Evolutionary conservation across 768 basidiomycete species (phyloP), one percentile per base, ranked within the genome.

Genomic region (Leucocoprinus birnbaumii): DNA sequence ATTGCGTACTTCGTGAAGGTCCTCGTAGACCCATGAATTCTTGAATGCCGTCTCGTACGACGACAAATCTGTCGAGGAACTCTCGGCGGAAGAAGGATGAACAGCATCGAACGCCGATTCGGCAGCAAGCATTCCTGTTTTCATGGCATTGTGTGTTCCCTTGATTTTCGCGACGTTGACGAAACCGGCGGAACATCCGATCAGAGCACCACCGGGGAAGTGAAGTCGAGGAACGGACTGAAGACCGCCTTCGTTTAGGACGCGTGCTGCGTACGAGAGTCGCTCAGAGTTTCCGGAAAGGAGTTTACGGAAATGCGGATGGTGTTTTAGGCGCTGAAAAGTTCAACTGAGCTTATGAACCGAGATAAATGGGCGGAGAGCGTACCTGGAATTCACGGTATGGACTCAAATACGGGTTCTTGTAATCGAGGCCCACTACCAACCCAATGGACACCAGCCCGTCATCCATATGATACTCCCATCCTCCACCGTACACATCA

Each of bases 121-220:
- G 1, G 93, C 96, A 25, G 94, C 96, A 18, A 98, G 77, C 89
- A 98, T 98, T 25, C 97, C 97, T 35, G 89, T 92, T 79, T 98
- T 95, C 97, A 99, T 98, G 2, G 96, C 94, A 57, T 95, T 98
- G 67, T 98, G 97, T 0, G 95, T 96, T 13, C 96, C 96, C 67
- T 98, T 98, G 72, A 99, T 98, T 73, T 97, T 98, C 13, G 95
- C 89, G 10, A 97, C 81, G 72, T 98, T 98, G 57, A 99, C 81
- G 68, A 98, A 94, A 11, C 96, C 96, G 1, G 95, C 97, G 0
- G 93, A 88, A 71, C 95, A 98, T 0, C 96, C 97, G 37, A 99
- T 84, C 24, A 98, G 73, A 1, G 94, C 96, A 1, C 96, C 96
- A 1, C 97, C 95, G 0, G 97, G 97, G 72, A 94, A 99, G 72